Conservation (phyloP, 805 yeast species). For the Candida incommunis region DNA sequence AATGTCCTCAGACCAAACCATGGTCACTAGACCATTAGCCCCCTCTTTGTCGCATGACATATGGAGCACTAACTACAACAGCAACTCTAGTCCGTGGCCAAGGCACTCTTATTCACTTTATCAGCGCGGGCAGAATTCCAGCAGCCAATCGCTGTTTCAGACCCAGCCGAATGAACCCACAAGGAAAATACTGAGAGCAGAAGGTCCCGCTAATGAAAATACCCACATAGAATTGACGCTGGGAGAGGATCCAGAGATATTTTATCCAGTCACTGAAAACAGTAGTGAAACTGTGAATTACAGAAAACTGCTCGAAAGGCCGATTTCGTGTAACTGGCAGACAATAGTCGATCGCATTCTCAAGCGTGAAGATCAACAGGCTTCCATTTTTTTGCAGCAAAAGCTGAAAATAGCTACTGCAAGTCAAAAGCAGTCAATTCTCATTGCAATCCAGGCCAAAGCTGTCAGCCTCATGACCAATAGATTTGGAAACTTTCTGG, state of each 20-base stretch:
- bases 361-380: slow-evolving; percentile 25
- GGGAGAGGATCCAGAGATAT: not conserved
- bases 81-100: no score
- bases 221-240: no score
- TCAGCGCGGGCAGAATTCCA: no score
- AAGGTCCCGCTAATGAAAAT: no score
- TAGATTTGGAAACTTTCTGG: slow-evolving; percentile 28
- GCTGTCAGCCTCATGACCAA: slow-evolving; percentile 23
- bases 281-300: not conserved
- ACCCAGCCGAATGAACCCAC: no score
- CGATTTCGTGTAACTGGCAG: not conserved
- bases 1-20: no score
- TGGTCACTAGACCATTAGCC: no score
- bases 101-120: no score
- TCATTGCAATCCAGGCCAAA: slow-evolving; percentile 17
- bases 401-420: slow-evolving; percentile 20
- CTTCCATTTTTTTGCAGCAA: slow-evolving; percentile 28
- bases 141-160: no score
- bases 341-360: not conserved
- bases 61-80: no score
- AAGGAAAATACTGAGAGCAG: no score
- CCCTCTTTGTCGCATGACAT: no score
- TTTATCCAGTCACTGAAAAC: not conserved
- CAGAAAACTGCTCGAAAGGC: not conserved
- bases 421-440: slow-evolving; percentile 18